Conservation (phyloP, 345 rosid species). For the Aquilaria malaccensis region DNA sequence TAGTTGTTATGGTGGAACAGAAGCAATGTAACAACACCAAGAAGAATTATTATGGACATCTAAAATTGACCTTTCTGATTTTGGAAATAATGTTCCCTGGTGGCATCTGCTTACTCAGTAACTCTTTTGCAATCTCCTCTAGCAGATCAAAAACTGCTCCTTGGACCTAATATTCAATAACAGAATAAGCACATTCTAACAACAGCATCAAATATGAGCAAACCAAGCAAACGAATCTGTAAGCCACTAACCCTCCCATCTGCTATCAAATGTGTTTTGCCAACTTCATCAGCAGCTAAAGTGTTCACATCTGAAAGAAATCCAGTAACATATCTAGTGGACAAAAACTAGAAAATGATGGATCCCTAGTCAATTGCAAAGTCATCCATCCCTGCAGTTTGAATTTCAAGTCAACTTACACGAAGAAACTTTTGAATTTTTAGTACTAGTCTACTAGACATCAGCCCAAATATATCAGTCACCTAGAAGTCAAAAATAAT, state of each 20-base stretch:
- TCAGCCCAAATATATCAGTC: no score
- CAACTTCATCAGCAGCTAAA: conserved; percentile 59
- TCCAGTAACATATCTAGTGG: conserved; percentile 88
- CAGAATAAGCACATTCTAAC: conserved; percentile 6
- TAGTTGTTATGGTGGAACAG: neutral
- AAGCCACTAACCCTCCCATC: conserved; percentile 62
- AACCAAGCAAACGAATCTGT: conserved; percentile 1
- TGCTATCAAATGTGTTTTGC: conserved; percentile 77
- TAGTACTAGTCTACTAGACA: no score
- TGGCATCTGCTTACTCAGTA: conserved; percentile 62
- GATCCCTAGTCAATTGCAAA: conserved; percentile 77
- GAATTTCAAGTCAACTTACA: neutral
- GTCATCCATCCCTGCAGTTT: conserved; percentile 77
- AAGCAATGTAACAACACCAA: conserved; percentile 5
- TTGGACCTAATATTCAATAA: conserved; percentile 55
- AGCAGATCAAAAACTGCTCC: conserved; percentile 97
- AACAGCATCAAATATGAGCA: neutral
- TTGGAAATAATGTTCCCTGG: conserved; percentile 70
- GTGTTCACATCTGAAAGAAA: conserved; percentile 54
- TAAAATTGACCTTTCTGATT: conserved; percentile 59
- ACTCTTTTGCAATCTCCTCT: conserved; percentile 81
- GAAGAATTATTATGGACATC: neutral
- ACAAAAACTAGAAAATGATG: conserved; percentile 45
- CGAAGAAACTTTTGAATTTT: neutral
- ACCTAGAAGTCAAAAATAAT: no score